A percentile compares a stretch with the other conserved stretches of the same genome.
These are phyloP conservation scores for Colletotrichum euphorbiae DNA, from an alignment of 2,329 filamentous ascomycete species.

Conservation along the genomic window DNA sequence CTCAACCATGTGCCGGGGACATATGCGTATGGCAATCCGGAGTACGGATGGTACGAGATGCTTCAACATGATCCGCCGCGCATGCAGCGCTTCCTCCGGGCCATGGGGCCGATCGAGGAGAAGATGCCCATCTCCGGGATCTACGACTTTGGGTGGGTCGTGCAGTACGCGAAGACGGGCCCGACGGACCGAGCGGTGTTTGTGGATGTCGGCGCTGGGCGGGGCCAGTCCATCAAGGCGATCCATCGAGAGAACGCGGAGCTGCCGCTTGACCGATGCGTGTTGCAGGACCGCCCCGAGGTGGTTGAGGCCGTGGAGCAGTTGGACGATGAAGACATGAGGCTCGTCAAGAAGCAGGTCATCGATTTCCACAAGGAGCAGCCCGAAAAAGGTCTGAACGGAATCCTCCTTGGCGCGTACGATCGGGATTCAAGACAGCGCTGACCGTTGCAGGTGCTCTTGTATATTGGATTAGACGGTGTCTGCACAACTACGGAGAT, in stretches of 20 bases:
- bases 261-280: constrained; percentile 45
- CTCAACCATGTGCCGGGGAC: constrained; percentile 45
- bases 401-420: not conserved
- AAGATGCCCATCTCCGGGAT: constrained; percentile 44
- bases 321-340: constrained; percentile 41
- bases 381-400: constrained; percentile 35
- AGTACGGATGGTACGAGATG: constrained; percentile 50
- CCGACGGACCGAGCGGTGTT: constrained; percentile 42
- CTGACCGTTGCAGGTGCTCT: constrained; percentile 46
- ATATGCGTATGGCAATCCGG: constrained; percentile 46
- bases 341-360: constrained; percentile 23
- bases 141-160: constrained; percentile 50
- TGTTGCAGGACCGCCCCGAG: constrained; percentile 48
- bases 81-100: constrained; percentile 46
- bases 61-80: constrained; percentile 44
- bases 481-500: constrained; percentile 54
- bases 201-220: constrained; percentile 51
- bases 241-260: constrained; percentile 45
- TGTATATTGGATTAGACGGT: constrained; percentile 52
- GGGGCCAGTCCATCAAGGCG: constrained; percentile 44
- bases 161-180: constrained; percentile 13
- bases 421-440: not conserved
- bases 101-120: constrained; percentile 47
- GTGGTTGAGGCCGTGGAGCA: constrained; percentile 45
- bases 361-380: constrained; percentile 49